These are phyloP conservation scores for Salix koriyanagi DNA, from an alignment of 345 rosid species.

Conservation along the genomic window DNA sequence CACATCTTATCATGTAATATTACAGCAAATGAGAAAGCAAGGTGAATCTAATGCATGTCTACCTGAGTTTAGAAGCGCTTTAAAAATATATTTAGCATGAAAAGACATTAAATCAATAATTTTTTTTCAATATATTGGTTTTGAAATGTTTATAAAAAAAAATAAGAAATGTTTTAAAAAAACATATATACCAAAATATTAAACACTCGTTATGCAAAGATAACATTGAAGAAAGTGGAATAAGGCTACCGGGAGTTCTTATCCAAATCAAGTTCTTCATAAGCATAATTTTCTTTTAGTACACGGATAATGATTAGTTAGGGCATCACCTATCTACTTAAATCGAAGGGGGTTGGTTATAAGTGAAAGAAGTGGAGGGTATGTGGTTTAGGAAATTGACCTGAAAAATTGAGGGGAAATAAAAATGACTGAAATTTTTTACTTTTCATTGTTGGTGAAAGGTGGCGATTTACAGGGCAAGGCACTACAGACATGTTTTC, in stretches of 20 bases:
- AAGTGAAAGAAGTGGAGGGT: not conserved
- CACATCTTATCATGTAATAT: not conserved
- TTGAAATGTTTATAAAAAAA: no score
- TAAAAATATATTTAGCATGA: no score
- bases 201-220: no score
- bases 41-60: not conserved
- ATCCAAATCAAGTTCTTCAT: no score
- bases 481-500: not conserved
- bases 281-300: no score
- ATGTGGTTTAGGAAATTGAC: not conserved
- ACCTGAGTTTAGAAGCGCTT: no score
- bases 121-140: no score
- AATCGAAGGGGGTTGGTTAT: not conserved
- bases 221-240: no score
- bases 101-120: no score
- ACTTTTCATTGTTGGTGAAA: not conserved
- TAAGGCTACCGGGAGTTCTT: no score
- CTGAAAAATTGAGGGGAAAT: not conserved
- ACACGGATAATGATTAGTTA: not conserved
- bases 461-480: not conserved
- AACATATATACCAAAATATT: no score
- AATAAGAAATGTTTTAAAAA: no score
- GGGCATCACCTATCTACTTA: not conserved
- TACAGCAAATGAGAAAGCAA: not conserved
- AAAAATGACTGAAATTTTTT: not conserved